phyloP scores from a whole-genome alignment of 495 filamentous ascomycete genomes.

The Durotheca rogersii region DNA sequence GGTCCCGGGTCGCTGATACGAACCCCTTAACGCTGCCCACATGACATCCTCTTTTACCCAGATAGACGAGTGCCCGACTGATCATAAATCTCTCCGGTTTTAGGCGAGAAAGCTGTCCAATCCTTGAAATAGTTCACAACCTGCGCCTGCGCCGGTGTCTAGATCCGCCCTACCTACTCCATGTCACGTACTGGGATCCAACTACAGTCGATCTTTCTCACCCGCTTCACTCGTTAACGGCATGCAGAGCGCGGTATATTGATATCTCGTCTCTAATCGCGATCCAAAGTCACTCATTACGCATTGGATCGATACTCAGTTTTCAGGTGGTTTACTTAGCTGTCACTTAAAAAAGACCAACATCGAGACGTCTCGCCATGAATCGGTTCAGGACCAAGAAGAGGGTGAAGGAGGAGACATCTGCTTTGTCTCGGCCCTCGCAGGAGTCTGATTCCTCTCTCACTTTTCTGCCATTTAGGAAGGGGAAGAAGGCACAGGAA shows the following conservation, averaged over 20 bases:
- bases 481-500: slow-evolving; percentile 57
- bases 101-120: background rate
- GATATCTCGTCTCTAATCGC: background rate
- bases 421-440: slow-evolving; percentile 48
- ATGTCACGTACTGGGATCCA: slow-evolving; percentile 2
- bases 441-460: slow-evolving; percentile 53
- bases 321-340: background rate
- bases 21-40: slow-evolving; percentile 26
- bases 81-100: slow-evolving; percentile 3
- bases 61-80: background rate
- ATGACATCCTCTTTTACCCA: slow-evolving; percentile 7
- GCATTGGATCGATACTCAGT: background rate
- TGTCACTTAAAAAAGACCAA: background rate
- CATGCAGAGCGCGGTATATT: slow-evolving; percentile 3
- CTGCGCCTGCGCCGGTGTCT: background rate
- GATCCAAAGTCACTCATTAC: slow-evolving; percentile 6
- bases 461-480: slow-evolving; percentile 57
- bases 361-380: slow-evolving; percentile 47
- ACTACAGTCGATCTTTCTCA: slow-evolving; percentile 21
- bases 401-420: slow-evolving; percentile 62
- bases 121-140: slow-evolving; percentile 4
- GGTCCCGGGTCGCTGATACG: slow-evolving; percentile 6
- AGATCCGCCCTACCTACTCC: background rate
- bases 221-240: slow-evolving; percentile 8
- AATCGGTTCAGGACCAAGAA: slow-evolving; percentile 74